Conservation (phyloP, 2,329 filamentous ascomycete genomes). For the Myriosclerotinia scirpicola region DNA sequence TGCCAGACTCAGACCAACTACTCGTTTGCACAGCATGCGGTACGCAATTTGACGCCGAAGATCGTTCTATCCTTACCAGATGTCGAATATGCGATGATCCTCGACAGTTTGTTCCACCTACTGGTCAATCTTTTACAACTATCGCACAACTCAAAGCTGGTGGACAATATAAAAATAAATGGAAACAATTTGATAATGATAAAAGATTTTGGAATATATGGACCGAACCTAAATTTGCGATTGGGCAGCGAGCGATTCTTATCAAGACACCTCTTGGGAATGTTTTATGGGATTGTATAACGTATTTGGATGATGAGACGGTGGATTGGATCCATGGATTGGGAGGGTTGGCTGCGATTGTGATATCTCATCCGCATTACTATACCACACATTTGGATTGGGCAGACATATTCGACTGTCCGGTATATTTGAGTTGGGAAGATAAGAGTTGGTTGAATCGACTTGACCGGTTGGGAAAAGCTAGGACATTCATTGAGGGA, state of each 20-base stretch:
- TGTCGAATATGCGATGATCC: constrained; percentile 75
- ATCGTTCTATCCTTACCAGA: constrained; percentile 49
- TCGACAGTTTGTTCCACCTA: constrained; percentile 65
- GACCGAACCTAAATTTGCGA: constrained; percentile 62
- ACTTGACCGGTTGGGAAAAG: constrained; percentile 42
- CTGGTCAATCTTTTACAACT: constrained; percentile 66
- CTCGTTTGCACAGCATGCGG: constrained; percentile 69
- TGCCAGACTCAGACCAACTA: constrained; percentile 38
- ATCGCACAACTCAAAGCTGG: constrained; percentile 48
- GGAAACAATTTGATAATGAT: constrained; percentile 49
- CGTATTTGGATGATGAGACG: constrained; percentile 66
- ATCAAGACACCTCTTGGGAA: constrained; percentile 66
- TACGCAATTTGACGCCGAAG: constrained; percentile 62
- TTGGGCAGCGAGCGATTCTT: constrained; percentile 73
- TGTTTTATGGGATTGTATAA: constrained; percentile 77
- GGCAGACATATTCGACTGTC: constrained; percentile 66
- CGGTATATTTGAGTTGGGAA: constrained; percentile 65
- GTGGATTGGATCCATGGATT: constrained; percentile 55
- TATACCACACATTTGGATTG: constrained; percentile 76
- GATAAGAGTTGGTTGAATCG: constrained; percentile 65
- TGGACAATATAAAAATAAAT: constrained; percentile 52
- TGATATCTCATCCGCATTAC: constrained; percentile 80
- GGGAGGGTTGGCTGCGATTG: constrained; percentile 70
- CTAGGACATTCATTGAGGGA: constrained; percentile 50
- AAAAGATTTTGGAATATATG: constrained; percentile 48